Percentiles rank a stretch among this genome's conserved stretches.
phyloP scores from a whole-genome alignment of 768 basidiomycete genomes.

The Boletus sp. region DNA sequence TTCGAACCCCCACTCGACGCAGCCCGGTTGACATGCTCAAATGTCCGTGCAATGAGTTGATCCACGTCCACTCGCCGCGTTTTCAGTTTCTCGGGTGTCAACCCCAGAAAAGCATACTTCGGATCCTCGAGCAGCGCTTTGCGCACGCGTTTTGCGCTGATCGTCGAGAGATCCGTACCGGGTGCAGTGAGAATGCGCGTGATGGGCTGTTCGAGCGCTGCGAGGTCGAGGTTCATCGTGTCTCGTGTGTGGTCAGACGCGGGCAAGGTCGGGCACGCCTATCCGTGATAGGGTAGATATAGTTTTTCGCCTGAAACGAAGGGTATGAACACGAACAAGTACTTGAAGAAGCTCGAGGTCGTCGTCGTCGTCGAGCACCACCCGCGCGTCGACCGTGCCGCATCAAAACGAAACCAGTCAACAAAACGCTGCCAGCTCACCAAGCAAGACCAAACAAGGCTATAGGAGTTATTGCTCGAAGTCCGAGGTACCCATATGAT shows the following conservation, averaged over 20 bases:
- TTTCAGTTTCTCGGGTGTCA: constrained; percentile 62
- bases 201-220: constrained; percentile 59
- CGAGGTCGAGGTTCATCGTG: constrained; percentile 53
- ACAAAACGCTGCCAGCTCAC: constrained; percentile 2
- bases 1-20: constrained; percentile 26
- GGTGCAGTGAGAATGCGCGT: constrained; percentile 72
- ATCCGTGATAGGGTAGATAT: not conserved
- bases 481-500: no score
- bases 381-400: constrained; percentile 1
- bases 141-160: constrained; percentile 88
- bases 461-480: no score
- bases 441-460: constrained; percentile 28
- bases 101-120: constrained; percentile 35
- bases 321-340: not conserved
- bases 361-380: constrained; percentile 11
- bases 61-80: constrained; percentile 70
- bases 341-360: constrained; percentile 1
- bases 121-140: constrained; percentile 57
- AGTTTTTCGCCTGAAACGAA: not conserved
- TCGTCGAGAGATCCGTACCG: constrained; percentile 71
- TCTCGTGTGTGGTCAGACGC: not conserved
- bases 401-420: not conserved
- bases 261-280: not conserved
- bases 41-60: constrained; percentile 62
- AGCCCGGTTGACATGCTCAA: constrained; percentile 51